These are phyloP conservation scores for Paxillus ammoniavirescens DNA, from an alignment of 768 basidiomycete genomes.

Conservation along the genomic window DNA sequence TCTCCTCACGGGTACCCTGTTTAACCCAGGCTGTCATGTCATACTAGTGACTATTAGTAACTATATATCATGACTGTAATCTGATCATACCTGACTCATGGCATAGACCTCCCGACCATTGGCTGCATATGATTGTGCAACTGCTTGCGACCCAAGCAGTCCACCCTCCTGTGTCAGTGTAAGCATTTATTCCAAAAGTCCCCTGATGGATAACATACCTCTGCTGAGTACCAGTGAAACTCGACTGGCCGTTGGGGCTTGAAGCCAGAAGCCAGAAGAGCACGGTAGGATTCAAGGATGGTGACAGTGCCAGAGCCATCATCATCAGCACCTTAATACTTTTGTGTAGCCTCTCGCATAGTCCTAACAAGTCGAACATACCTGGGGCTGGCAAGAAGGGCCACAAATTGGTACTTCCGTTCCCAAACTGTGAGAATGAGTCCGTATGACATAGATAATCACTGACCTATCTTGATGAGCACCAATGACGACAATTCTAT, in stretches of 20 bases:
- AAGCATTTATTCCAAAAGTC: background rate
- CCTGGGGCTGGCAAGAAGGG: constrained; percentile 79
- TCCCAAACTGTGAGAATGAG: background rate
- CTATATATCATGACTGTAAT: background rate
- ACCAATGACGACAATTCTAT: constrained; percentile 64
- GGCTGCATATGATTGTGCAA: constrained; percentile 71
- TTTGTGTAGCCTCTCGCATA: background rate
- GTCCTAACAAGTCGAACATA: constrained; percentile 23
- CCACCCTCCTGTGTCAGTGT: constrained; percentile 59
- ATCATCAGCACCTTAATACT: constrained; percentile 37
- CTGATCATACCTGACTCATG: constrained; percentile 30
- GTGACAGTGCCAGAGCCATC: constrained; percentile 47
- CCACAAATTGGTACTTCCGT: constrained; percentile 66
- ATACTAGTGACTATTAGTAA: constrained; percentile 51
- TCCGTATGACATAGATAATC: background rate
- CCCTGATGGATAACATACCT: constrained; percentile 23
- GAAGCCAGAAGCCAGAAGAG: constrained; percentile 41
- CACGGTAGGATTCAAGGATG: constrained; percentile 44
- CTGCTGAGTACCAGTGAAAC: constrained; percentile 50
- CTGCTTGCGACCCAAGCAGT: constrained; percentile 85
- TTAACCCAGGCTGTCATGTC: constrained; percentile 97
- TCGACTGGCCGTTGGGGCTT: constrained; percentile 42
- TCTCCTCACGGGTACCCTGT: constrained; percentile 70
- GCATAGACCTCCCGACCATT: constrained; percentile 20
- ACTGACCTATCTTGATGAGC: constrained; percentile 82